Percentiles rank a stretch among this genome's conserved stretches.
Evolutionary conservation across 2,329 filamentous ascomycete species (phyloP).

Genomic region (Scedosporium apiospermum): DNA sequence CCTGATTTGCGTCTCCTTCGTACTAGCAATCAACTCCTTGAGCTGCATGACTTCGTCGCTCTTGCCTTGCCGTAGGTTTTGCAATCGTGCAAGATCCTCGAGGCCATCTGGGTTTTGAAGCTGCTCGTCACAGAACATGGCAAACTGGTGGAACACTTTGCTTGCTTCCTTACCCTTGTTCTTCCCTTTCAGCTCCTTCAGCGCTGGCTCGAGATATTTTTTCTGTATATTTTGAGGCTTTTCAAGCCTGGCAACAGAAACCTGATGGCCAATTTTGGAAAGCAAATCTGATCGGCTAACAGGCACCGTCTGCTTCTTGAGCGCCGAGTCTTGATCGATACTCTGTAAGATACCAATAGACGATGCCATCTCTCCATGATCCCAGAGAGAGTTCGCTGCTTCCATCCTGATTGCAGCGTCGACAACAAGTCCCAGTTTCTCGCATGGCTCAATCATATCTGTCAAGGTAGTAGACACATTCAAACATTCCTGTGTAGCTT

Average conservation of each 20-base stretch:
- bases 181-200: slow-evolving; percentile 66
- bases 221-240: slow-evolving; percentile 85
- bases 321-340: slow-evolving; percentile 48
- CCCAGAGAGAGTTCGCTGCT: slow-evolving; percentile 84
- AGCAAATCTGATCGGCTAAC: slow-evolving; percentile 72
- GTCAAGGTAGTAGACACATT: slow-evolving; percentile 78
- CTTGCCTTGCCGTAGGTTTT: slow-evolving; percentile 71
- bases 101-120: slow-evolving; percentile 76
- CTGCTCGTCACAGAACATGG: slow-evolving; percentile 89
- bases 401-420: slow-evolving; percentile 73
- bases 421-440: slow-evolving; percentile 62
- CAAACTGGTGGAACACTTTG: slow-evolving; percentile 89
- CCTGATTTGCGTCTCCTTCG: slow-evolving; percentile 42
- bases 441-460: slow-evolving; percentile 62
- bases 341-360: slow-evolving; percentile 83
- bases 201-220: slow-evolving; percentile 74
- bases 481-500: slow-evolving; percentile 75
- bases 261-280: slow-evolving; percentile 77
- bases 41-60: slow-evolving; percentile 70
- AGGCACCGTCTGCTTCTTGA: slow-evolving; percentile 59
- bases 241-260: slow-evolving; percentile 82
- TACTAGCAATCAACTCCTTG: slow-evolving; percentile 45
- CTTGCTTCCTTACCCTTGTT: slow-evolving; percentile 65
- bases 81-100: slow-evolving; percentile 74
- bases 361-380: slow-evolving; percentile 78